Evolutionary conservation across 306 rosid species (phyloP), one percentile per base, ranked within the genome.

Genomic region (Arachis stenosperma): DNA sequence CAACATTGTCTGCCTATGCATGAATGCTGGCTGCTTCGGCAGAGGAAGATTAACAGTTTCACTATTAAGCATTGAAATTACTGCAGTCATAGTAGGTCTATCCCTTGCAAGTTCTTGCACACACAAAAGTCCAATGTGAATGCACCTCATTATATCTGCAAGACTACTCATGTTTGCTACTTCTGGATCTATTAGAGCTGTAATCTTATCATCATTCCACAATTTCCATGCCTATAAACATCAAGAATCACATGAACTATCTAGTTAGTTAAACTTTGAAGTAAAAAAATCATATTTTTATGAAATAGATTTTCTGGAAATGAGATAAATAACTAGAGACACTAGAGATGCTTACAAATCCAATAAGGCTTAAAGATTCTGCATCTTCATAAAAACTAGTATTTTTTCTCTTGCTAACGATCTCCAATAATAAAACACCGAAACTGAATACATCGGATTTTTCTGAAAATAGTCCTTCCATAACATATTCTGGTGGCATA

Each of bases 41-140:
- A 30, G 15, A 68, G 50, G 73, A 52, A 68, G 40, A 67, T 50
- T 17, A 11, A 33, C 27, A 51, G 54, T 67, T 46, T 67, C 72
- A 67, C 72, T 54, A 53, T 54, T 61, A 69, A 54, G 74, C 74
- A 69, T 69, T 53, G 74, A 69, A 54, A 69, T 69, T 7, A 69
- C 52, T 53, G 73, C 37, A 43, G 63, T 48, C 73, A 53, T 69
- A n/a, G 42, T 69, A 52, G 73, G 73, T 9, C 73, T 69, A 60
- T 69, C 62, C 57, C 62, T 69, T n/a, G 10, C 71, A 48, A 52
- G 50, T 53, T 69, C 73, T 52, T 69, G 73, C 33, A 52, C 73
- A 69, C 62, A 69, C 14, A 69, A 7, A 14, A 69, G 63, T 9
- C 74, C 74, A 54, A 69, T 69, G 22, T 69, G 53, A 15, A 54